These are phyloP conservation scores for Suillus fuscotomentosus DNA, from an alignment of 768 basidiomycete genomes.

Conservation along the genomic window DNA sequence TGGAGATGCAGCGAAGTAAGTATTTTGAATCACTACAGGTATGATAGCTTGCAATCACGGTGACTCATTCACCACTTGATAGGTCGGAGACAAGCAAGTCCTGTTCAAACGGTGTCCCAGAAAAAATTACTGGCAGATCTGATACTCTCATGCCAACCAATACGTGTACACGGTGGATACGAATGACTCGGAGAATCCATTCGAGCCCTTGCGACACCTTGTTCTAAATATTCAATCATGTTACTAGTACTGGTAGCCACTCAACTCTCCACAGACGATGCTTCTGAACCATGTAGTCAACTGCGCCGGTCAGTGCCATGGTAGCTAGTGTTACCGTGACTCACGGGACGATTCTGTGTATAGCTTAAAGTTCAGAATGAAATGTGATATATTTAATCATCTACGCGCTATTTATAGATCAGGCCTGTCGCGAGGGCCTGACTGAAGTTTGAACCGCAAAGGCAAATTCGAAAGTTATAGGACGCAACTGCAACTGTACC, in stretches of 20 bases:
- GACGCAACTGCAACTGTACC: not conserved
- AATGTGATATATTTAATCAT: not conserved
- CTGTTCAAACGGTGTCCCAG: not conserved
- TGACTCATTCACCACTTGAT: not conserved
- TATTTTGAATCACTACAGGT: not conserved
- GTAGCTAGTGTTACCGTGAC: not conserved
- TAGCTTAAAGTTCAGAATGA: not conserved
- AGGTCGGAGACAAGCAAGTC: not conserved
- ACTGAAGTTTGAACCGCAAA: not conserved
- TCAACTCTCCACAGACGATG: not conserved
- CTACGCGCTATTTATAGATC: not conserved
- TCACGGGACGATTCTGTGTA: not conserved
- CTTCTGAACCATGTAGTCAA: not conserved
- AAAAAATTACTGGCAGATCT: not conserved
- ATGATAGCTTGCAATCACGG: not conserved
- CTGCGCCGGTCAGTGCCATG: not conserved
- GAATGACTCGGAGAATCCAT: not conserved
- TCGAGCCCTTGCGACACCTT: not conserved
- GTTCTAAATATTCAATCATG: not conserved
- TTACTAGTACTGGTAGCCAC: not conserved
- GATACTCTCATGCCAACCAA: not conserved
- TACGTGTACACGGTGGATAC: not conserved
- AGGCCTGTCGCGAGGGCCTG: not conserved
- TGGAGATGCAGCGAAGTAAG: not conserved
- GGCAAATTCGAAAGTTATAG: not conserved